Conservation (phyloP, 2,329 filamentous ascomycete species). For the Ophiostoma himal-ulmi region DNA sequence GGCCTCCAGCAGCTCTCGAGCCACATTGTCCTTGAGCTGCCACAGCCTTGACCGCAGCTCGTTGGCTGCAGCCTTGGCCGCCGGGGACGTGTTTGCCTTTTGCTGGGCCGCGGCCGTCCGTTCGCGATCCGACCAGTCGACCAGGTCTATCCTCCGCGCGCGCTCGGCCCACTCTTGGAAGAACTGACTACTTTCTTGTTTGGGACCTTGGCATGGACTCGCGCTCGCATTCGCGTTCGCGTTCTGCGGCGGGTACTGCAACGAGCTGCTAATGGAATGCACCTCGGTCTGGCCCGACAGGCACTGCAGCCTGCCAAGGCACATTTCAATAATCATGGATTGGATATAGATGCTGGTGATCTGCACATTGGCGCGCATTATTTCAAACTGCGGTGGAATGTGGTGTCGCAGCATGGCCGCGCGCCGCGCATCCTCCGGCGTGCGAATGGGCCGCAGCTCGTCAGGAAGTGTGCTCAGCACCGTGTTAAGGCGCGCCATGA, state of each 20-base stretch:
- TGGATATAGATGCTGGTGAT: slow-evolving; percentile 29
- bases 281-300: background rate
- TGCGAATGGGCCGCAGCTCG: slow-evolving; percentile 16
- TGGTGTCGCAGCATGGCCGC: slow-evolving; percentile 2
- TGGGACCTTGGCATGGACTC: background rate
- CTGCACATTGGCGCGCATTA: slow-evolving; percentile 29
- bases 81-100: background rate
- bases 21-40: slow-evolving; percentile 16
- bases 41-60: slow-evolving; percentile 13
- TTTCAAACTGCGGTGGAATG: slow-evolving; percentile 24
- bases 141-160: slow-evolving; percentile 1
- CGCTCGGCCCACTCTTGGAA: slow-evolving; percentile 8
- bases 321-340: slow-evolving; percentile 28
- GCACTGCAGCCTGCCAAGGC: slow-evolving; percentile 16
- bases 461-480: slow-evolving; percentile 16
- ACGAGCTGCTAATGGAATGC: background rate
- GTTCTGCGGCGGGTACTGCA: background rate
- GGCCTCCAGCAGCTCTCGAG: slow-evolving; percentile 17
- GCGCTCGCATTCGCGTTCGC: background rate
- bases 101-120: background rate
- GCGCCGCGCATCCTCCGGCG: background rate
- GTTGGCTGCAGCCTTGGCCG: slow-evolving; percentile 22
- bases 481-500: slow-evolving; percentile 15
- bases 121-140: slow-evolving; percentile 7
- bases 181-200: background rate